Evolutionary conservation across 1,284 basidiomycete species (phyloP), one percentile per base, ranked within the genome.

Genomic region (Ceratobasidium sp.): DNA sequence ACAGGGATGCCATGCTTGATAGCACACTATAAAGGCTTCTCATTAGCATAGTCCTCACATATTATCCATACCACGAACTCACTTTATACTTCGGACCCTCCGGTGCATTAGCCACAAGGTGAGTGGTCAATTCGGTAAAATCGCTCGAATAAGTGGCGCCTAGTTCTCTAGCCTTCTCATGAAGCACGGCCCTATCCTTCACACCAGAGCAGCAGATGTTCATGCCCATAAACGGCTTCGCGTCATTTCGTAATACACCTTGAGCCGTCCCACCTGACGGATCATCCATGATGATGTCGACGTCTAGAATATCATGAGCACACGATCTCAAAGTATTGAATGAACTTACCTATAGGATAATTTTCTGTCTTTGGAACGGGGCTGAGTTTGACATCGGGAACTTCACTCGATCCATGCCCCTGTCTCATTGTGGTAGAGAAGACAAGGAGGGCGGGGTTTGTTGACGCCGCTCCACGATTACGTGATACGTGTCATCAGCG

Each of bases 61-160:
- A 22, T 31, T 1, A 7, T 51, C 0, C 6, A 27, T 27, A 27
- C 27, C 41, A 44, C 22, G 19, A 41, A 57, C 76, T 24, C 44
- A 78, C 79, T 53, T 77, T 67, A 64, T 80, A 78, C 65, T 80
- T 80, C 27, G 76, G 78, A 31, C 77, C 76, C 24, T 77, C 77
- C 17, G 78, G 75, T 22, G 73, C 79, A 62, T 75, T 62, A 17
- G 79, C 78, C 33, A 80, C 77, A 64, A 80, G 73, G 60, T 80
- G 78, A 1, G 78, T 80, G 8, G 75, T 75, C 24, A 48, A 54
- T 50, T 78, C 78, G 7, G 78, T 80, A 50, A 79, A 73, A 53
- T 78, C 76, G 60, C 64, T 72, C 24, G 73, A 74, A 50, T 50
- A 64, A 0, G 64, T 59, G 29, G 76, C 78, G 44, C 78, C 78